phyloP scores from a whole-genome alignment of 306 rosid species.

The Cicer judaicum region DNA sequence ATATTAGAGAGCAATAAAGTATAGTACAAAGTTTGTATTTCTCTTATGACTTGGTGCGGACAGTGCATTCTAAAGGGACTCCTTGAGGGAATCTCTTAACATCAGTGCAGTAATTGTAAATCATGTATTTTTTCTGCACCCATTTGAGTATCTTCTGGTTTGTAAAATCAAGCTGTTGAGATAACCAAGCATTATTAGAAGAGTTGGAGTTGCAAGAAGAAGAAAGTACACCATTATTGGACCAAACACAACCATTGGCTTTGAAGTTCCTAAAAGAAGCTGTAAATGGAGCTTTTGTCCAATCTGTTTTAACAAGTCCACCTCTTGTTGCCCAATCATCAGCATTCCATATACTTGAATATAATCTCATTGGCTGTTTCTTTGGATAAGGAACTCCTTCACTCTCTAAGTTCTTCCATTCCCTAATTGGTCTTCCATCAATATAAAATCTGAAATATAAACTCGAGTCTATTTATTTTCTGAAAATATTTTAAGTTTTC shows the following conservation, averaged over 20 bases:
- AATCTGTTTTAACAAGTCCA: slow-evolving; percentile 74
- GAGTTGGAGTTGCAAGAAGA: slow-evolving; percentile 54
- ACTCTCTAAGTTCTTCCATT: slow-evolving; percentile 67
- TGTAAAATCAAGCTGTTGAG: slow-evolving; percentile 54
- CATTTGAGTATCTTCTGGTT: slow-evolving; percentile 51
- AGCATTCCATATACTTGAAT: slow-evolving; percentile 73
- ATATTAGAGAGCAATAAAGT: no score
- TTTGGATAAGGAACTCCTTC: slow-evolving; percentile 61
- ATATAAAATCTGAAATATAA: slow-evolving; percentile 54
- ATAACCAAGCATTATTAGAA: slow-evolving; percentile 49
- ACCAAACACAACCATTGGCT: slow-evolving; percentile 64
- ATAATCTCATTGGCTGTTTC: slow-evolving; percentile 62
- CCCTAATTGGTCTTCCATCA: slow-evolving; percentile 79
- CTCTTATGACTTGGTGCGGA: slow-evolving; percentile 35
- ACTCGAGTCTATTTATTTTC: background rate
- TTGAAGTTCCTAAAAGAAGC: slow-evolving; percentile 61
- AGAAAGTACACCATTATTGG: slow-evolving; percentile 41
- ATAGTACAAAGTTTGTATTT: background rate
- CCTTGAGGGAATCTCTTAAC: slow-evolving; percentile 68
- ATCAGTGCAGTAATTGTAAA: slow-evolving; percentile 72
- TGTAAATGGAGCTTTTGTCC: slow-evolving; percentile 68
- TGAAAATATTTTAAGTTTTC: no score
- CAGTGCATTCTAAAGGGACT: slow-evolving; percentile 65
- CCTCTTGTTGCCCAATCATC: slow-evolving; percentile 86
- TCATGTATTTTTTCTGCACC: slow-evolving; percentile 74